Evolutionary conservation across 2,329 filamentous ascomycete genomes (phyloP).

Genomic region (Ascocoryne sarcoides): DNA sequence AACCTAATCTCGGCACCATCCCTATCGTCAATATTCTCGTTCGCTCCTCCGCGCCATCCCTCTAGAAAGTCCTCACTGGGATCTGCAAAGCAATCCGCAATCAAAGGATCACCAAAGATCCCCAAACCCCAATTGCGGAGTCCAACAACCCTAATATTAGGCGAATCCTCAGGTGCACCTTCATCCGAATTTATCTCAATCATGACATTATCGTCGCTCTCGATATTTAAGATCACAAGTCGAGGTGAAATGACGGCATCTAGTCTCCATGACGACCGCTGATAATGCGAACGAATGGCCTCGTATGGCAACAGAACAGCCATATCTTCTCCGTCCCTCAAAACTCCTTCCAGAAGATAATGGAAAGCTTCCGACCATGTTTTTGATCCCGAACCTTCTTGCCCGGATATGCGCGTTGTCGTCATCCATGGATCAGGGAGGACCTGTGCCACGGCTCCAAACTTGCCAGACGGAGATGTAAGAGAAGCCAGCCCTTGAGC

Average conservation of each 20-base stretch:
- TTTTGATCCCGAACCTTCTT: slow-evolving; percentile 22
- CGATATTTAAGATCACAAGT: slow-evolving; percentile 46
- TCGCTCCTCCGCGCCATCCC: slow-evolving; percentile 32
- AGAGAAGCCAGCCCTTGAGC: slow-evolving; percentile 21
- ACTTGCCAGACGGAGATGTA: slow-evolving; percentile 23
- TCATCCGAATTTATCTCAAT: slow-evolving; percentile 26
- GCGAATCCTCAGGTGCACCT: slow-evolving; percentile 3
- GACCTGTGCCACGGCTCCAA: slow-evolving; percentile 23
- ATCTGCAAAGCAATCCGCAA: slow-evolving; percentile 40
- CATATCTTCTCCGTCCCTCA: slow-evolving; percentile 53
- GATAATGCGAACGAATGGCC: slow-evolving; percentile 43
- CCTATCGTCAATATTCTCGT: slow-evolving; percentile 34
- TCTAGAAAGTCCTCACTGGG: slow-evolving; percentile 37
- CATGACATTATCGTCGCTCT: slow-evolving; percentile 42
- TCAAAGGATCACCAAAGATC: slow-evolving; percentile 50
- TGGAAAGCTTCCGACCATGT: slow-evolving; percentile 51
- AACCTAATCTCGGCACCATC: slow-evolving; percentile 38
- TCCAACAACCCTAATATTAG: slow-evolving; percentile 34
- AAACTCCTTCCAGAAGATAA: slow-evolving; percentile 43
- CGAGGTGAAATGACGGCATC: slow-evolving; percentile 43
- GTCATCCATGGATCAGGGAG: slow-evolving; percentile 15
- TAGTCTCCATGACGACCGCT: slow-evolving; percentile 39
- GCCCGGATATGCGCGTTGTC: slow-evolving; percentile 3
- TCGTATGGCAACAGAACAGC: slow-evolving; percentile 49
- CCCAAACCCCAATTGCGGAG: slow-evolving; percentile 51